These are phyloP conservation scores for Sequoiadendron giganteum DNA, from an alignment of 75 land plant genomes.

Conservation along the genomic window DNA sequence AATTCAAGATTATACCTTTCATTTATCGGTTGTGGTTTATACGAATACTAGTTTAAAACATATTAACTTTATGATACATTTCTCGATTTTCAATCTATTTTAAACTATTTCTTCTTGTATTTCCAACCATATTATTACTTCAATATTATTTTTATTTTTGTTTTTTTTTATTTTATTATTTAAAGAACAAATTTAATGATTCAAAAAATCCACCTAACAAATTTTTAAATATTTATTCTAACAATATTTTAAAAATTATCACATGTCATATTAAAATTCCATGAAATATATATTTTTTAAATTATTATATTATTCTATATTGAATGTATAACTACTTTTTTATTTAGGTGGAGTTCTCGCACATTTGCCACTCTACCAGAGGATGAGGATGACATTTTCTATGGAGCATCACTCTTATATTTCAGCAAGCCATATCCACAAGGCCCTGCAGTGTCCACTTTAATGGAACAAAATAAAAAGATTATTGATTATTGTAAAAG, in stretches of 20 bases:
- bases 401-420: constrained; percentile 2
- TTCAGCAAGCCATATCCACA: not conserved
- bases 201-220: too few species aligned
- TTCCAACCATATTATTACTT: too few species aligned
- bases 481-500: not conserved
- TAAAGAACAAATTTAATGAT: too few species aligned
- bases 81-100: too few species aligned
- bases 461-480: constrained; percentile 5
- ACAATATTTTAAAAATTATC: too few species aligned
- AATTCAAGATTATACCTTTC: too few species aligned
- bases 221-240: too few species aligned
- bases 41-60: not conserved
- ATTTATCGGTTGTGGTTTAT: not conserved
- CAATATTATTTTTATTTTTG: too few species aligned
- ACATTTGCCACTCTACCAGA: constrained; percentile 12
- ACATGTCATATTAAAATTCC: too few species aligned
- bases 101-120: too few species aligned
- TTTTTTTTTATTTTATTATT: too few species aligned
- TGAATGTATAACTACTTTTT: not conserved
- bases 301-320: not conserved
- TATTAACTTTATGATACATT: too few species aligned
- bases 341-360: constrained; percentile 14
- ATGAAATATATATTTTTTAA: not conserved
- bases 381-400: not conserved
- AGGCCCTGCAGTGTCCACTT: not conserved